A percentile compares a stretch with the other conserved stretches of the same genome.
phyloP scores from a whole-genome alignment of 352 stramenopile species.

The Pythium phragmitis region DNA sequence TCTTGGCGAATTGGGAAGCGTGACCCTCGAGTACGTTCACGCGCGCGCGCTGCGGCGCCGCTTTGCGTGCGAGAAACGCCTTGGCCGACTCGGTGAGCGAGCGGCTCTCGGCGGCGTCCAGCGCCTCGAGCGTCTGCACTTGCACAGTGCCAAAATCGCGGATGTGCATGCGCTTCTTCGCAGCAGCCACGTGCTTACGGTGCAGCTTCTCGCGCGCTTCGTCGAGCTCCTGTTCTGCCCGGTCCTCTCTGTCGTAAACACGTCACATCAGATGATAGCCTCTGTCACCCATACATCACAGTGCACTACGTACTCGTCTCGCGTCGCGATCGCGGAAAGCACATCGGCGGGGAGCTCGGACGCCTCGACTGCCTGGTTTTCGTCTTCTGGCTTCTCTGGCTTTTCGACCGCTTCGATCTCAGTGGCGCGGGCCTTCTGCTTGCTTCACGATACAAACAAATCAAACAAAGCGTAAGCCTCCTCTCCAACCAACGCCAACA shows the following conservation, averaged over 20 bases:
- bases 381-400: slow-evolving; percentile 20
- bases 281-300: too few relatives aligned
- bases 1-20: slow-evolving; percentile 66
- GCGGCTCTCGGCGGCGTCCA: slow-evolving; percentile 45
- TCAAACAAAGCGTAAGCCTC: not conserved
- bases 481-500: not conserved
- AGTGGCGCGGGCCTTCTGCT: slow-evolving; percentile 40
- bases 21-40: slow-evolving; percentile 76
- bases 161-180: slow-evolving; percentile 60
- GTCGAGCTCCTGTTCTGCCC: slow-evolving; percentile 43
- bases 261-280: not conserved
- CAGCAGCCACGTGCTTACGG: slow-evolving; percentile 23
- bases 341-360: slow-evolving; percentile 63
- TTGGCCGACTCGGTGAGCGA: slow-evolving; percentile 43
- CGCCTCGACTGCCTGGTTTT: slow-evolving; percentile 26
- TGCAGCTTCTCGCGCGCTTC: slow-evolving; percentile 21
- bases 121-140: slow-evolving; percentile 60
- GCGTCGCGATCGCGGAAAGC: slow-evolving; percentile 60
- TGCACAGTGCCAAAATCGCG: slow-evolving; percentile 74
- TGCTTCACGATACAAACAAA: slow-evolving; percentile 20
- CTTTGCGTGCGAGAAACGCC: slow-evolving; percentile 51
- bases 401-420: slow-evolving; percentile 19
- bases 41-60: slow-evolving; percentile 49
- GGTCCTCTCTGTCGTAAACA: slow-evolving; percentile 42
- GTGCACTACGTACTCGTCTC: slow-evolving; percentile 43